These are phyloP conservation scores for Paecilomyces variotii DNA, from an alignment of 2,329 filamentous ascomycete genomes.

Conservation along the genomic window DNA sequence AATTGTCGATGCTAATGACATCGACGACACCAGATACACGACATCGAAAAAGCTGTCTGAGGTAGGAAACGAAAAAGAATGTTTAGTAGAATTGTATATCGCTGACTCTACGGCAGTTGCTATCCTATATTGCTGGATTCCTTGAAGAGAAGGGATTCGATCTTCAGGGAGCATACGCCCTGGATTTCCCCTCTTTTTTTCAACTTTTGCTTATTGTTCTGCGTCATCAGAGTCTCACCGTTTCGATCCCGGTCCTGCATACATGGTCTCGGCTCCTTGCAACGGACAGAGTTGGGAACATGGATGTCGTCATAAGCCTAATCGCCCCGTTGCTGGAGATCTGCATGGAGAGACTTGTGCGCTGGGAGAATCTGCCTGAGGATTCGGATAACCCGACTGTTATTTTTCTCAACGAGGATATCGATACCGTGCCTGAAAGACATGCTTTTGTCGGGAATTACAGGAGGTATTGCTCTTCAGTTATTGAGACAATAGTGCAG, in stretches of 20 bases:
- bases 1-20: constrained; percentile 66
- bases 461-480: constrained; percentile 74
- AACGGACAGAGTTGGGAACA: constrained; percentile 58
- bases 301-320: constrained; percentile 49
- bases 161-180: constrained; percentile 48
- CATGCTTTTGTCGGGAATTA: constrained; percentile 97
- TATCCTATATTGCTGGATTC: constrained; percentile 77
- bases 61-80: constrained; percentile 41
- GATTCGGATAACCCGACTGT: constrained; percentile 73
- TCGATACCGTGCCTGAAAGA: constrained; percentile 86
- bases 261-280: constrained; percentile 79
- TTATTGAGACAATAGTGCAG: constrained; percentile 80
- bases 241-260: constrained; percentile 87
- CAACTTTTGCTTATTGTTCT: constrained; percentile 71
- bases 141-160: constrained; percentile 67
- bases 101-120: constrained; percentile 48
- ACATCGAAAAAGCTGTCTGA: constrained; percentile 92
- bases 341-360: constrained; percentile 73
- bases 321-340: constrained; percentile 72
- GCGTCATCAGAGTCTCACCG: constrained; percentile 76
- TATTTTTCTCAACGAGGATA: constrained; percentile 81
- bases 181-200: constrained; percentile 68
- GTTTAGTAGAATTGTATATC: not conserved
- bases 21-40: constrained; percentile 86
- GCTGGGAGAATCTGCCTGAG: constrained; percentile 79